Conservation (phyloP, 495 filamentous ascomycete species). For the Aspergillus asperescens region DNA sequence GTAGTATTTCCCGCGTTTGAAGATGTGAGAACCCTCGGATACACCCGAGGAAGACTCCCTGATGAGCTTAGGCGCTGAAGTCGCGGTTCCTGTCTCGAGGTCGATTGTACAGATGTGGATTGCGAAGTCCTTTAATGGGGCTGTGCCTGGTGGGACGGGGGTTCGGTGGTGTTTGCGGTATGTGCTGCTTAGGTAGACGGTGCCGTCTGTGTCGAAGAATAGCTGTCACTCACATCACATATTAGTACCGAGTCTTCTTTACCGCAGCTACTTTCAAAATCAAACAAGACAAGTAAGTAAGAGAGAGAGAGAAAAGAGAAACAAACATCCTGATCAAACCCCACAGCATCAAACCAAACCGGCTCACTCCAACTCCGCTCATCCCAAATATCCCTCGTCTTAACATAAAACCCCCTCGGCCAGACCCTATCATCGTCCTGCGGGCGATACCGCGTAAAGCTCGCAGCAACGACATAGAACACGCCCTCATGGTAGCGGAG, state of each 20-base stretch:
- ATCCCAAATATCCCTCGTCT: slow-evolving; percentile 45
- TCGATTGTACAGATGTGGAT: slow-evolving; percentile 39
- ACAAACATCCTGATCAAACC: slow-evolving; percentile 46
- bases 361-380: slow-evolving; percentile 44
- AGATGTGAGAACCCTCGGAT: slow-evolving; percentile 63
- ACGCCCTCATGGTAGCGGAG: slow-evolving; percentile 34
- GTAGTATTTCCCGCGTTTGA: slow-evolving; percentile 59
- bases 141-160: neutral
- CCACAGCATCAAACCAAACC: slow-evolving; percentile 45
- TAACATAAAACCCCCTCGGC: slow-evolving; percentile 46
- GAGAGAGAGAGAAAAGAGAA: slow-evolving; percentile 16
- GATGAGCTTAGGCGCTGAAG: slow-evolving; percentile 38
- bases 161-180: slow-evolving; percentile 32
- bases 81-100: slow-evolving; percentile 30
- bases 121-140: slow-evolving; percentile 33
- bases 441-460: slow-evolving; percentile 39
- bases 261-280: too few relatives aligned
- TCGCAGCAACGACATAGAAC: slow-evolving; percentile 41
- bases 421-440: slow-evolving; percentile 40
- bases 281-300: neutral
- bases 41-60: slow-evolving; percentile 51
- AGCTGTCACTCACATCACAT: slow-evolving; percentile 18
- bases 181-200: slow-evolving; percentile 35
- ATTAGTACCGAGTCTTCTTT: neutral
- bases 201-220: slow-evolving; percentile 40